Conservation (phyloP, 2,329 filamentous ascomycete species). For the Diaporthe ampelina region DNA sequence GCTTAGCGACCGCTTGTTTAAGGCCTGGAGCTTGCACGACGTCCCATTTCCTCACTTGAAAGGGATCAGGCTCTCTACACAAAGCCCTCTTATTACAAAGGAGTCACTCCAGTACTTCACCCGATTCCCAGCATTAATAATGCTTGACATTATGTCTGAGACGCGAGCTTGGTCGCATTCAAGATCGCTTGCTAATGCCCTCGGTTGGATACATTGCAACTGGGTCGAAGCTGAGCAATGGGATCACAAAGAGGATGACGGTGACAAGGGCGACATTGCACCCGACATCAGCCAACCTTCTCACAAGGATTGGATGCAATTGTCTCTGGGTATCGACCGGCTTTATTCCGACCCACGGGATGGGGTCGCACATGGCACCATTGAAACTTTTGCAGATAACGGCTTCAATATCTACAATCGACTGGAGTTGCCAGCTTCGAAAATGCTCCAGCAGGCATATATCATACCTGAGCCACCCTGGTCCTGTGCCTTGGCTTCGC, state of each 20-base stretch:
- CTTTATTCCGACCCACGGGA: not conserved
- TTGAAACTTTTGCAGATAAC: not conserved
- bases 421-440: conserved; percentile 7
- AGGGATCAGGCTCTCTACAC: conserved; percentile 15
- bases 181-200: not conserved
- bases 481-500: conserved; percentile 25
- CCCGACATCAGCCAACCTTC: not conserved
- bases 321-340: not conserved
- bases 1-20: conserved; percentile 27
- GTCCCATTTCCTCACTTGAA: conserved; percentile 32
- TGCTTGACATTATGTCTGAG: conserved; percentile 13
- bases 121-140: conserved; percentile 24
- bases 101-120: conserved; percentile 26
- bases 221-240: not conserved
- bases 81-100: conserved; percentile 20
- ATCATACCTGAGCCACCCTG: not conserved
- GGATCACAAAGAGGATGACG: not conserved
- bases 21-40: conserved; percentile 26
- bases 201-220: conserved; percentile 21
- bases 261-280: not conserved
- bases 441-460: not conserved
- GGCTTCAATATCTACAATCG: conserved; percentile 8
- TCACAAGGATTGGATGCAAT: not conserved
- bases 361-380: too few relatives aligned
- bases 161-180: not conserved